Evolutionary conservation across 2,329 filamentous ascomycete species (phyloP).

Genomic region (Botrytis cinerea): DNA sequence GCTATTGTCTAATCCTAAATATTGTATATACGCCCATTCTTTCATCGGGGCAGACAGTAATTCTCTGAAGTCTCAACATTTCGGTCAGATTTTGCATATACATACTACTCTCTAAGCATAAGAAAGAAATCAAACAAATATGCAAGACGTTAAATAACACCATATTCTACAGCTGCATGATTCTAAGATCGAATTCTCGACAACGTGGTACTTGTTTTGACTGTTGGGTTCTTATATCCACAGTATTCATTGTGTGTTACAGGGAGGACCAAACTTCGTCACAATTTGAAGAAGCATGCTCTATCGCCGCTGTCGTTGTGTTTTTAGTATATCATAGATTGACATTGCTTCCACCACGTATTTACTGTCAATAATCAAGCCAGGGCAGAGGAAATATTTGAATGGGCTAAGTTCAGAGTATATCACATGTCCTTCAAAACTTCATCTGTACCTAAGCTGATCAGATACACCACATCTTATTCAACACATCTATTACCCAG

Average conservation of each 20-base stretch:
- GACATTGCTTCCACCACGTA: too few relatives aligned
- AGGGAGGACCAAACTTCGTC: too few relatives aligned
- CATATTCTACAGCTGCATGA: neutral
- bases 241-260: neutral
- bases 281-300: too few relatives aligned
- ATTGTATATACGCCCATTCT: neutral
- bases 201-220: neutral
- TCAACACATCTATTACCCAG: neutral
- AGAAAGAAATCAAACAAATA: neutral
- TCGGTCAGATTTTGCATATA: neutral
- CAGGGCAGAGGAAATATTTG: too few relatives aligned
- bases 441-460: neutral
- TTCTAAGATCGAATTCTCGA: neutral
- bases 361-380: too few relatives aligned
- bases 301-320: too few relatives aligned
- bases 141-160: neutral
- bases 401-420: too few relatives aligned
- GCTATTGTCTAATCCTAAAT: neutral
- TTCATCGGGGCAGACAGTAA: rapidly evolving
- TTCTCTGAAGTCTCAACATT: neutral
- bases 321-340: too few relatives aligned
- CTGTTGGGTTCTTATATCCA: rapidly evolving
- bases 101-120: neutral
- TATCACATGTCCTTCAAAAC: too few relatives aligned
- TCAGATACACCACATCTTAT: neutral